Percentiles rank a stretch among this genome's conserved stretches.
Conservation (phyloP, 441 rosid genomes). For the Erysimum cheiri region DNA sequence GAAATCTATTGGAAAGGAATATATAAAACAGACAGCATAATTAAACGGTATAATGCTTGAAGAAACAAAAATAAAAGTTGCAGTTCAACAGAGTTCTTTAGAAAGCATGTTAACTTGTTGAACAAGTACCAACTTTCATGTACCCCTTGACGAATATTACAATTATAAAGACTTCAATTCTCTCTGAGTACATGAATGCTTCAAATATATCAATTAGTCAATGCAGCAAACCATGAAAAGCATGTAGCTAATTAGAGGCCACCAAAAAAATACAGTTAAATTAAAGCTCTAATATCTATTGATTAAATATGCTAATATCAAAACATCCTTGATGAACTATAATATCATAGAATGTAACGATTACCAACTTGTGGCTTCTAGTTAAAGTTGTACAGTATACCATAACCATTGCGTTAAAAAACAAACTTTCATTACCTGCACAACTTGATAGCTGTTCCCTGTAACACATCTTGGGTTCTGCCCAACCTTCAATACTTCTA, state of each 20-base stretch:
- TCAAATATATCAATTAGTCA: neutral
- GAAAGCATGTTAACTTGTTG: neutral
- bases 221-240: neutral
- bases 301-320: neutral
- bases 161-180: neutral
- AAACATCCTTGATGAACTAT: neutral
- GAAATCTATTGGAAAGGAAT: constrained; percentile 56
- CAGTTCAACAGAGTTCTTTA: neutral
- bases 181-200: too few relatives aligned
- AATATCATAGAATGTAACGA: neutral
- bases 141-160: neutral
- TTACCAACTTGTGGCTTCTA: neutral
- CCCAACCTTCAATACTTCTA: constrained; percentile 53
- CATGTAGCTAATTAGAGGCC: neutral
- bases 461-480: constrained; percentile 62
- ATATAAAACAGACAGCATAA: neutral
- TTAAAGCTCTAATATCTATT: neutral
- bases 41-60: neutral
- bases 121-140: neutral
- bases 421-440: constrained; percentile 54
- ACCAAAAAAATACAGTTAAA: neutral
- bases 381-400: too few relatives aligned
- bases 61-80: neutral
- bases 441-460: constrained; percentile 60
- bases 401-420: too few relatives aligned